Conservation (phyloP, 1,139 yeast species). For the Candida freyschussii region DNA sequence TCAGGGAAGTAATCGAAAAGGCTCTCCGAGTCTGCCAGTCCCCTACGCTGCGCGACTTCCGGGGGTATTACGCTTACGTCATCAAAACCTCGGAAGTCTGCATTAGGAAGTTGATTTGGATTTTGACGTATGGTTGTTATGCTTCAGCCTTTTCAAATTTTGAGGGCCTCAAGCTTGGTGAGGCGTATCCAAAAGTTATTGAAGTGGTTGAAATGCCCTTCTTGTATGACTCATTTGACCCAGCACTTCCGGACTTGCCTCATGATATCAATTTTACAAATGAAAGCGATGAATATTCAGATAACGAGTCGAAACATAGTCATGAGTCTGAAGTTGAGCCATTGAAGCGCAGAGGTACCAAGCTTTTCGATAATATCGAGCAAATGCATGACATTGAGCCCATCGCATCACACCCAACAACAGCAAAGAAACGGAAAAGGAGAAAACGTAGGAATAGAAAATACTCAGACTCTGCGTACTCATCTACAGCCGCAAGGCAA, state of each 20-base stretch:
- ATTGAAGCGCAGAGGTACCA: constrained; percentile 7
- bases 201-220: constrained; percentile 13
- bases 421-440: constrained; percentile 6
- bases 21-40: too few species aligned
- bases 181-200: too few species aligned
- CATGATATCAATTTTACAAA: constrained; percentile 20
- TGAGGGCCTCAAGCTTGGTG: too few species aligned
- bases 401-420: constrained; percentile 2
- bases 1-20: too few species aligned
- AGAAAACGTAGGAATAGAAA: constrained; percentile 25
- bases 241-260: constrained; percentile 36
- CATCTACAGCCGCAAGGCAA: constrained; percentile 29
- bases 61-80: too few species aligned
- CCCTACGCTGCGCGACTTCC: too few species aligned
- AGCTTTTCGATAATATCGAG: constrained; percentile 5
- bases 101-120: too few species aligned
- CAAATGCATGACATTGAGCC: not conserved
- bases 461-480: constrained; percentile 30
- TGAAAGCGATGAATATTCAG: constrained; percentile 25
- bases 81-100: too few species aligned
- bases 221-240: constrained; percentile 38
- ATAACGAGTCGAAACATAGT: too few species aligned
- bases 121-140: too few species aligned
- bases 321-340: constrained; percentile 3
- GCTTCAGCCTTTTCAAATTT: too few species aligned